phyloP scores from a whole-genome alignment of 805 yeast genomes.

The Candida silvicultrix region DNA sequence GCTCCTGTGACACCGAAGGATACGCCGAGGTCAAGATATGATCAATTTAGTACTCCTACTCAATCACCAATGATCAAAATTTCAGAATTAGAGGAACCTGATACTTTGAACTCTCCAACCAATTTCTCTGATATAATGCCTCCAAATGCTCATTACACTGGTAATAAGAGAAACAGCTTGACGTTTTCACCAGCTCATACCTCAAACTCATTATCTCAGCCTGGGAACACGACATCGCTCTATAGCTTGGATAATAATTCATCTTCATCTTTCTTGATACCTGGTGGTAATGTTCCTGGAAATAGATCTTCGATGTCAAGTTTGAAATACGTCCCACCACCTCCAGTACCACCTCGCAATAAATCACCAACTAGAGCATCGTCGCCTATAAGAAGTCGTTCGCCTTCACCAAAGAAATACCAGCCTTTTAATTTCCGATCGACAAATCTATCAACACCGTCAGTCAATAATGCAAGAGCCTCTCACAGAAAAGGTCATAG shows the following conservation, averaged over 20 bases:
- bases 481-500: slow-evolving; percentile 89
- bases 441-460: slow-evolving; percentile 30
- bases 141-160: not conserved
- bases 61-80: slow-evolving; percentile 24
- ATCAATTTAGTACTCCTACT: slow-evolving; percentile 13
- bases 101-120: slow-evolving; percentile 1
- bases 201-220: slow-evolving; percentile 1
- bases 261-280: slow-evolving; percentile 14
- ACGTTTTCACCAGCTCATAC: slow-evolving; percentile 10
- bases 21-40: slow-evolving; percentile 15
- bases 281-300: slow-evolving; percentile 24
- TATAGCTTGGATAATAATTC: slow-evolving; percentile 13
- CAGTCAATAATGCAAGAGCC: slow-evolving; percentile 36
- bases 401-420: slow-evolving; percentile 21
- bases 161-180: not conserved
- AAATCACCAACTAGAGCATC: slow-evolving; percentile 22
- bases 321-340: slow-evolving; percentile 21
- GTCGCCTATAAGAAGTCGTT: slow-evolving; percentile 25
- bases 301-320: slow-evolving; percentile 20
- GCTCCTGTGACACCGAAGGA: slow-evolving; percentile 16
- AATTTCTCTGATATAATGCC: slow-evolving; percentile 14
- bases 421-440: slow-evolving; percentile 65
- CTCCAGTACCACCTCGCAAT: slow-evolving; percentile 17
- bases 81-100: slow-evolving; percentile 14
- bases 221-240: slow-evolving; percentile 3